phyloP scores from a whole-genome alignment of 371 early-diverging fungal genomes.

The Cokeromyces recurvatus region DNA sequence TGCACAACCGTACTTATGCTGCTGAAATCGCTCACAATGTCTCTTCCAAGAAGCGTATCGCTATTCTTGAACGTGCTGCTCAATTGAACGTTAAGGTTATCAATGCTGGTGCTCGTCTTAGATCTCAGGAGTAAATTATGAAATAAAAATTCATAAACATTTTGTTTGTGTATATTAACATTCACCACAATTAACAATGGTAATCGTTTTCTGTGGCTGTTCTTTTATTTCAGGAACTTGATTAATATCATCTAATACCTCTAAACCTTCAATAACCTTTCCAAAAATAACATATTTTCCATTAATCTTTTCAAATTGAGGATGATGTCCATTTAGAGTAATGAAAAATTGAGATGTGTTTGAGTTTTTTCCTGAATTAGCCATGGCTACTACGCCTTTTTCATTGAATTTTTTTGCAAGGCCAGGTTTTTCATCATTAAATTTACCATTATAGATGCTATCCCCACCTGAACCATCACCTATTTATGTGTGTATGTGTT shows the following conservation, averaged over 20 bases:
- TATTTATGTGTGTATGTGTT: slow-evolving; percentile 5
- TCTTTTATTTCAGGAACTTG: slow-evolving; percentile 31
- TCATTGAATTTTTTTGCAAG: slow-evolving; percentile 44
- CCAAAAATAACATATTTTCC: slow-evolving; percentile 84
- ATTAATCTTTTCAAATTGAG: slow-evolving; percentile 55
- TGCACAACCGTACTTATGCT: slow-evolving; percentile 99
- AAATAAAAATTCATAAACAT: no score
- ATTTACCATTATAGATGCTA: slow-evolving; percentile 63
- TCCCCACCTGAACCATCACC: slow-evolving; percentile 78
- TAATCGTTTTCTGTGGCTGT: slow-evolving; percentile 34
- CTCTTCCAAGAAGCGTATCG: slow-evolving; percentile 96
- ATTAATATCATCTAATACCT: slow-evolving; percentile 44
- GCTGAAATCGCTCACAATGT: slow-evolving; percentile 99
- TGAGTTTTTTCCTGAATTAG: slow-evolving; percentile 76
- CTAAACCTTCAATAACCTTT: slow-evolving; percentile 49
- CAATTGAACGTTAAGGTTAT: slow-evolving; percentile 97
- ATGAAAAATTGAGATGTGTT: slow-evolving; percentile 87
- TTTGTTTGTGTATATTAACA: no score
- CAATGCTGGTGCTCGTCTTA: slow-evolving; percentile 96
- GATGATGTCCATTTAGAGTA: slow-evolving; percentile 42
- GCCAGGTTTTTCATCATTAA: slow-evolving; percentile 69
- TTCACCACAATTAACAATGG: slow-evolving; percentile 36
- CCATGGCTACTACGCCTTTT: slow-evolving; percentile 70
- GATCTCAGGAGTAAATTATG: slow-evolving; percentile 81
- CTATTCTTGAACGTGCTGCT: slow-evolving; percentile 95